Base-by-base conservation (phyloP, 257 asterid species). In the Buddleja alternifolia region DNA sequence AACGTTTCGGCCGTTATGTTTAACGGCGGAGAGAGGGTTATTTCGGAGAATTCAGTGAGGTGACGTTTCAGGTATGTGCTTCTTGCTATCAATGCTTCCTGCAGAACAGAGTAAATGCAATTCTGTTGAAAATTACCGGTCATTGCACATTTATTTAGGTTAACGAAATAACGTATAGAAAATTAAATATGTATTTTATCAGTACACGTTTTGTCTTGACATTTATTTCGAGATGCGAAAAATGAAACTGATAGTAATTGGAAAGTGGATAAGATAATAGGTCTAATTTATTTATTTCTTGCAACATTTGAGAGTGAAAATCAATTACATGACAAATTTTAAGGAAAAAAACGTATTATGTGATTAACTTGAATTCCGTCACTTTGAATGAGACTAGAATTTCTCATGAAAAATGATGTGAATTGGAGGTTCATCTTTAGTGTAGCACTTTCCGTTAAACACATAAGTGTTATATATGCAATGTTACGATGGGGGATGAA, bases 11-110 rank as follows among this genome's bases (percentile, higher is more conserved):
- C 73, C 82, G 96, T 88, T 83, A 90, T 88, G 46, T 83, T 84
- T 64, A 90, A 84, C 87, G 94, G 91, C 29, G 97, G 97, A 1
- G 95, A 75, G 66, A 93, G 85, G 77, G 81, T 86, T 75, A 93
- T 72, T 81, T 90, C 89, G 8, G 96, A 63, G 50, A 81, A 21
- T 17, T 74, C 77, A 12, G 37, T 63, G 0, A 90, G 84, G 44
- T 72, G 87, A 51, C 86, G 90, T 77, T 78, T 78, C 68, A 93
- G 51, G 59, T 82, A 84, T 69, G 81, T 77, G 61, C 97, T 86
- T 77, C 74, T 81, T 16, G 87, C 77, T 10, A 67, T 75, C 77
- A 93, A 69, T 51, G 86, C 78, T 12, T 76, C 94, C 98, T 93
- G 85, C 47, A 77, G 54, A 67, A 11, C 36, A 41, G 24, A 74